phyloP scores from a whole-genome alignment of 345 rosid species.

The Microthlaspi erraticum region DNA sequence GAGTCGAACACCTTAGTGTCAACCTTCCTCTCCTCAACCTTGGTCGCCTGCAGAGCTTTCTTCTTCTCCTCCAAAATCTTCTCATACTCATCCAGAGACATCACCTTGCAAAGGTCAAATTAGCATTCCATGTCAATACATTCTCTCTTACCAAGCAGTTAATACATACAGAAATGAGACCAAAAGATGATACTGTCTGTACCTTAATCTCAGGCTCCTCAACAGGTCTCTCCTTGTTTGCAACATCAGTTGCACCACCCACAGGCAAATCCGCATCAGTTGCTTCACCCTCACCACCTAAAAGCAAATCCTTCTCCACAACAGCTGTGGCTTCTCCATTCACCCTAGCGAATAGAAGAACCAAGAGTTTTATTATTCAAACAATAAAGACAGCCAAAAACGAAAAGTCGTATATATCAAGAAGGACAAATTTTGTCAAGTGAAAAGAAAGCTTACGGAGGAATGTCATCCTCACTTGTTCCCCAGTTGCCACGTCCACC shows the following conservation, averaged over 20 bases:
- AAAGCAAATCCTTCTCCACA: constrained; percentile 53
- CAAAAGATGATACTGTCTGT: not conserved
- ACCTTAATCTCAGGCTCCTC: constrained; percentile 60
- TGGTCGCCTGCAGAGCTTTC: constrained; percentile 60
- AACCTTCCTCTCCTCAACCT: constrained; percentile 71
- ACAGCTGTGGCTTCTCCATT: constrained; percentile 61
- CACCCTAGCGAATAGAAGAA: constrained; percentile 50
- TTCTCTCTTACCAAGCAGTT: not conserved
- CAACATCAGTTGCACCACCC: constrained; percentile 59
- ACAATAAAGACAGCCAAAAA: not conserved
- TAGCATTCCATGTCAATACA: not conserved
- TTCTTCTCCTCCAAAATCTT: constrained; percentile 73
- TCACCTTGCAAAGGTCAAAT: too few relatives aligned
- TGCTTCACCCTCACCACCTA: constrained; percentile 59
- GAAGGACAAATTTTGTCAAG: not conserved
- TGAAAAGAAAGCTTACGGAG: constrained; percentile 55
- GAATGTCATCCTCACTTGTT: constrained; percentile 66
- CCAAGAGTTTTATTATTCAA: not conserved
- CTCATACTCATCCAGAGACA: constrained; percentile 86
- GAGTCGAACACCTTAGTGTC: constrained; percentile 63
- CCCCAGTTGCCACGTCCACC: constrained; percentile 96
- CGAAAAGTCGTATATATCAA: not conserved
- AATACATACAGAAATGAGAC: not conserved
- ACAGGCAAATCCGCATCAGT: constrained; percentile 51
- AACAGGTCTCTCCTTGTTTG: constrained; percentile 48